Conservation (phyloP, 768 basidiomycete genomes). For the Favolaschia claudopus region DNA sequence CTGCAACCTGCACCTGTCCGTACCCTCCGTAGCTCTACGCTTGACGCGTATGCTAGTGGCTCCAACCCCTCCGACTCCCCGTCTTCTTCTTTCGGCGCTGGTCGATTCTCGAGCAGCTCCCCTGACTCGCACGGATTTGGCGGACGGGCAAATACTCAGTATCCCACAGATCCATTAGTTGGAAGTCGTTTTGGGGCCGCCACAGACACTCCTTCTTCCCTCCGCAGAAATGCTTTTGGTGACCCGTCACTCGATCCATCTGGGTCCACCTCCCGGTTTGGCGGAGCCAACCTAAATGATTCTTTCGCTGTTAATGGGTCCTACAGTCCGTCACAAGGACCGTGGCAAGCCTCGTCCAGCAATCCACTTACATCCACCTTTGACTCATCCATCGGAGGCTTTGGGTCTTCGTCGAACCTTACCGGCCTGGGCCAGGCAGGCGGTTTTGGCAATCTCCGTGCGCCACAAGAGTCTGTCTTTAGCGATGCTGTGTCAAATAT, state of each 20-base stretch:
- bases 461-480: constrained; percentile 11
- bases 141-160: constrained; percentile 49
- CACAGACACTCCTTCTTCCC: constrained; percentile 36
- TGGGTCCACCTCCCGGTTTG: constrained; percentile 25
- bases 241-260: constrained; percentile 50
- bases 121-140: constrained; percentile 71
- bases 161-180: constrained; percentile 47
- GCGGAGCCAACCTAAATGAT: constrained; percentile 14
- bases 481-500: constrained; percentile 12
- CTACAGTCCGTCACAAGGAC: constrained; percentile 42
- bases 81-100: constrained; percentile 72
- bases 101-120: constrained; percentile 69
- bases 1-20: constrained; percentile 75
- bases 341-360: constrained; percentile 43
- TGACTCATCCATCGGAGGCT: constrained; percentile 19
- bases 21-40: constrained; percentile 64
- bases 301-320: constrained; percentile 45
- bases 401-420: constrained; percentile 12
- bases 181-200: constrained; percentile 40
- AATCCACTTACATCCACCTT: constrained; percentile 22
- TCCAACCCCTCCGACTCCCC: constrained; percentile 75
- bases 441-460: constrained; percentile 17
- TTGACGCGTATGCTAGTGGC: constrained; percentile 66
- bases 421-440: constrained; percentile 12
- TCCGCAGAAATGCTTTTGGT: constrained; percentile 46